phyloP scores from a whole-genome alignment of 345 rosid species.

The Populus tremula region DNA sequence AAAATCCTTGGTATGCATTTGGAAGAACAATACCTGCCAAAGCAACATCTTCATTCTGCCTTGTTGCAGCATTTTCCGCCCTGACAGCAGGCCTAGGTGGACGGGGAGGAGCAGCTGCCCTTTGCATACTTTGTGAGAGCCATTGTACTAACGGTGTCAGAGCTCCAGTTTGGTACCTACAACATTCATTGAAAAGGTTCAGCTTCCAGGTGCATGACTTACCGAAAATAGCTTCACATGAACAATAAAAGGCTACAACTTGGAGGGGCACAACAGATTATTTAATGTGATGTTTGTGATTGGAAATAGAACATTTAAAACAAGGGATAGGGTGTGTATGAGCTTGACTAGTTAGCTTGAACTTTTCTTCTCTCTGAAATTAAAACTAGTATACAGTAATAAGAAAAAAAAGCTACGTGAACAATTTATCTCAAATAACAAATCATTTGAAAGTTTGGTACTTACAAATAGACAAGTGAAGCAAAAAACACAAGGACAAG shows the following conservation, averaged over 20 bases:
- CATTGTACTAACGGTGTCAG: conserved; percentile 81
- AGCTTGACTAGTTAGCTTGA: neutral
- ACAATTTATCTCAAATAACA: neutral
- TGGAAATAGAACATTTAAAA: neutral
- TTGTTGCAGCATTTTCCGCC: conserved; percentile 65
- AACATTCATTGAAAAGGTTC: conserved; percentile 9
- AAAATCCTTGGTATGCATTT: neutral
- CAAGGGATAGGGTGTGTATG: neutral
- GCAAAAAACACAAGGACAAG: conserved; percentile 82
- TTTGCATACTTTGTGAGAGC: conserved; percentile 98
- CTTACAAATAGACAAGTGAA: conserved; percentile 84
- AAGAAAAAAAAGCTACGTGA: neutral
- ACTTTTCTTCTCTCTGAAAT: neutral
- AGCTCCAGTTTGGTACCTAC: conserved; percentile 97
- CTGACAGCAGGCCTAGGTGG: conserved; percentile 67
- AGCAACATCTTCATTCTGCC: conserved; percentile 59
- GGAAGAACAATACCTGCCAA: conserved; percentile 48
- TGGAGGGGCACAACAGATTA: neutral
- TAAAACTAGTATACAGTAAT: neutral
- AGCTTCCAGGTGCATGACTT: neutral
- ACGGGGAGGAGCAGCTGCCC: conserved; percentile 89
- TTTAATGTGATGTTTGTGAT: neutral
- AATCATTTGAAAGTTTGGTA: conserved; percentile 9
- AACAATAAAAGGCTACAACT: neutral
- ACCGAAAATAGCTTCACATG: neutral